Conservation (phyloP, 2,329 filamentous ascomycete genomes). For the Chalara sp. region DNA sequence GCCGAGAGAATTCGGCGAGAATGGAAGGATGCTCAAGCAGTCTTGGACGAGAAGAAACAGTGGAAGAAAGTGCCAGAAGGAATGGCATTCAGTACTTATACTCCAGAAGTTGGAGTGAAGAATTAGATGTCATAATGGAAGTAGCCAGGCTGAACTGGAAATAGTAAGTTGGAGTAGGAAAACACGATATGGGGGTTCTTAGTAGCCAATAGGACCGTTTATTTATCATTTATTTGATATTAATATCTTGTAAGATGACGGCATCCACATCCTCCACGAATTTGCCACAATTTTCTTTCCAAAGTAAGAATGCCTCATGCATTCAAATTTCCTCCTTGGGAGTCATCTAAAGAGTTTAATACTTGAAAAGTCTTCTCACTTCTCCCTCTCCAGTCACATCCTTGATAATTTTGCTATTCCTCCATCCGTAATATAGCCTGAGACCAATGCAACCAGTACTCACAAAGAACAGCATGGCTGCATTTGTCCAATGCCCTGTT, state of each 20-base stretch:
- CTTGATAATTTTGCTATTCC: slow-evolving; percentile 28
- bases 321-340: no score
- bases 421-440: slow-evolving; percentile 47
- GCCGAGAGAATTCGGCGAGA: neutral
- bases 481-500: slow-evolving; percentile 64
- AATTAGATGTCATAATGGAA: no score
- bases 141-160: no score
- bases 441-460: slow-evolving; percentile 46
- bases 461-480: slow-evolving; percentile 52
- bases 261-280: no score
- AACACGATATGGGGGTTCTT: no score
- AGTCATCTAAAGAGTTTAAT: neutral
- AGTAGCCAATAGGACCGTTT: no score
- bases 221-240: no score
- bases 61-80: neutral
- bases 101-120: neutral
- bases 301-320: no score
- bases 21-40: neutral
- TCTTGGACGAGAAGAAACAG: neutral
- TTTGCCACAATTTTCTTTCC: no score
- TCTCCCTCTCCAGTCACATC: neutral
- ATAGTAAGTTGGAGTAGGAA: no score
- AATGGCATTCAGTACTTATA: neutral
- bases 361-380: slow-evolving; percentile 10
- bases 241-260: no score